A percentile compares a stretch with the other conserved stretches of the same genome.
phyloP scores from a whole-genome alignment of 331 rosid genomes.

The Quercus lobata region DNA sequence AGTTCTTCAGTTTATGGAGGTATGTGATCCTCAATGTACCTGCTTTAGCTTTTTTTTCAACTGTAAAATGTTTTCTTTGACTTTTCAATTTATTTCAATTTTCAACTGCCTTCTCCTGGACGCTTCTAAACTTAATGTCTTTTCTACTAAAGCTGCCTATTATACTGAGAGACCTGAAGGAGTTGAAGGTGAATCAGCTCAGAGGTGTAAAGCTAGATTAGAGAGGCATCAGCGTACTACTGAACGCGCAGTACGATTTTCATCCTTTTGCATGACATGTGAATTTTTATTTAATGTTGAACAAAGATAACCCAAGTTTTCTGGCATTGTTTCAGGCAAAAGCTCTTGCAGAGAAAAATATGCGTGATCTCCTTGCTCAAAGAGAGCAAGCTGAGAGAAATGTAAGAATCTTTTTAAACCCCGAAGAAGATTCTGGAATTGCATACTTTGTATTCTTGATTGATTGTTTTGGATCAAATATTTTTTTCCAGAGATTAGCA shows the following conservation, averaged over 20 bases:
- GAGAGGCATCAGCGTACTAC: constrained; percentile 91
- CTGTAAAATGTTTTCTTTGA: constrained; percentile 2
- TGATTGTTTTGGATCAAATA: constrained; percentile 14
- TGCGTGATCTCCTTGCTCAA: constrained; percentile 83
- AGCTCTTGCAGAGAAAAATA: constrained; percentile 90
- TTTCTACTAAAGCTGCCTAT: constrained; percentile 35
- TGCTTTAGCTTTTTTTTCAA: background rate
- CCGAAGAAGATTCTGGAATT: constrained; percentile 1
- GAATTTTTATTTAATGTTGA: background rate
- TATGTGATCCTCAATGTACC: constrained; percentile 25
- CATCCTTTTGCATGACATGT: constrained; percentile 1
- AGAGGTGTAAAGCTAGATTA: constrained; percentile 88
- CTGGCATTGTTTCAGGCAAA: constrained; percentile 63
- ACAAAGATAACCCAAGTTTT: constrained; percentile 21
- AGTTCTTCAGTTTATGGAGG: constrained; percentile 55
- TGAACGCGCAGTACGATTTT: constrained; percentile 73
- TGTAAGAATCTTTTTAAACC: constrained; percentile 31
- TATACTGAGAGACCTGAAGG: constrained; percentile 60
- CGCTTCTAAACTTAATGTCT: constrained; percentile 12
- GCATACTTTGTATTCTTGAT: constrained; percentile 16
- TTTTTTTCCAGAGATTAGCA: constrained; percentile 70
- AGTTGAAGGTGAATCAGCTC: constrained; percentile 77
- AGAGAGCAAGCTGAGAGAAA: constrained; percentile 89
- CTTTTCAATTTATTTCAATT: constrained; percentile 2
- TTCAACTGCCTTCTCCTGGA: constrained; percentile 13